A percentile compares a stretch with the other conserved stretches of the same genome.
These are phyloP conservation scores for Hypoxylon sp. DNA, from an alignment of 2,329 filamentous ascomycete species.

Conservation along the genomic window DNA sequence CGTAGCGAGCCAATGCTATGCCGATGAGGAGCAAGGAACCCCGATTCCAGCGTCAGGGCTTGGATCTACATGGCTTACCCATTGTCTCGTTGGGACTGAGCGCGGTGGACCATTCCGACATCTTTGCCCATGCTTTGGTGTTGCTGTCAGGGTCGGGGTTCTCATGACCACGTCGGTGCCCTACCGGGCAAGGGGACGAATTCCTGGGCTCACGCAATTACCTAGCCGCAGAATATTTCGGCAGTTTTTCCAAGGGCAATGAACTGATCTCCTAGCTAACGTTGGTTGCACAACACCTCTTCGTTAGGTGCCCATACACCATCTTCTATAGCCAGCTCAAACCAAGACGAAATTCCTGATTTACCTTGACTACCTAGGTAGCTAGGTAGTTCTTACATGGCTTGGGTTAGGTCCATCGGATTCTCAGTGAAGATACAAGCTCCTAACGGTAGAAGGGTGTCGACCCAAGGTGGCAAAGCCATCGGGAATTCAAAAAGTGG, in stretches of 20 bases:
- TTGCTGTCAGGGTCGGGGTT: slow-evolving; percentile 26
- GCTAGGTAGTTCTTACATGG: slow-evolving; percentile 8
- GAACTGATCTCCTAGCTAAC: slow-evolving; percentile 28
- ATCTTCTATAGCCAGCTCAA: slow-evolving; percentile 16
- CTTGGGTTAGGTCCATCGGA: slow-evolving; percentile 1
- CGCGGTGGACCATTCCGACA: slow-evolving; percentile 16
- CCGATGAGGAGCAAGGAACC: slow-evolving; percentile 13
- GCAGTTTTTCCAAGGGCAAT: slow-evolving; percentile 25
- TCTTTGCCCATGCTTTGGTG: slow-evolving; percentile 12
- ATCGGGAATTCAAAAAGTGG: slow-evolving; percentile 7
- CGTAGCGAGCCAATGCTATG: slow-evolving; percentile 32
- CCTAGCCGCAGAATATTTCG: slow-evolving; percentile 19
- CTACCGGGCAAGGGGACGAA: slow-evolving; percentile 35
- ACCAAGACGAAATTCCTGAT: slow-evolving; percentile 4
- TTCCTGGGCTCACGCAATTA: slow-evolving; percentile 6
- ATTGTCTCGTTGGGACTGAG: slow-evolving; percentile 15
- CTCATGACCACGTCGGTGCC: slow-evolving; percentile 34
- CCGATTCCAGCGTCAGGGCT: slow-evolving; percentile 7
- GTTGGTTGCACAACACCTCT: slow-evolving; percentile 19
- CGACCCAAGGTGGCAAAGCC: slow-evolving; percentile 13
- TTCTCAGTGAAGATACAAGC: slow-evolving; percentile 11
- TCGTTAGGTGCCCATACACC: slow-evolving; percentile 21
- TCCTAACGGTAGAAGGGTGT: slow-evolving; percentile 6
- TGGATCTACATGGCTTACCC: slow-evolving; percentile 17
- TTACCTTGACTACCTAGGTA: slow-evolving; percentile 14